Base-by-base conservation (phyloP, 2,329 filamentous ascomycete genomes). In the Penicillium sp. region DNA sequence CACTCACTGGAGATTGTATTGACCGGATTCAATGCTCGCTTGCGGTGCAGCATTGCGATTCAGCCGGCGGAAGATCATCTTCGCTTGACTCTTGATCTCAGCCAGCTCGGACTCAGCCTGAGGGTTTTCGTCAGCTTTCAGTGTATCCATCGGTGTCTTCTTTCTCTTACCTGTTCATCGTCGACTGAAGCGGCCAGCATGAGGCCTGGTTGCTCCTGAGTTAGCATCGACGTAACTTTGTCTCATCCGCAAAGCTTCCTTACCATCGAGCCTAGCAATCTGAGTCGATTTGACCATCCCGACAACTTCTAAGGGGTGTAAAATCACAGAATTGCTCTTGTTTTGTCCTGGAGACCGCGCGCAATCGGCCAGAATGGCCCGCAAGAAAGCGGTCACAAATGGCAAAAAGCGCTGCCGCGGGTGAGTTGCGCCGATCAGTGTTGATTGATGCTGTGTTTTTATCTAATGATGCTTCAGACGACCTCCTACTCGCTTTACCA, bases 171-270 rank as follows among this genome's bases (percentile, higher is more conserved):
- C 77, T 89, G 85, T 68, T 90, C 88, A 71, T 96, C 91, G 74
- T 97, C 94, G 65, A 96, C 90, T 2, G 92, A 96, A 54, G 93
- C 93, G 69, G 91, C 93, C 63, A 99, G 84, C 81, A 95, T 92
- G 61, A 97, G 84, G 81, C 93, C 92, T 96, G 53, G 51, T 60
- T 50, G 44, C 33, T 45, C 45, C 39, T 34, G 56, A 45, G 57
- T 71, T 56, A 70, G 67, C 60, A 52, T 53, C 28, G 38, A 28
- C 12, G 26, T 23, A 6, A 24, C 21, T 10, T 44, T 6, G 10
- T 31, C 15, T 31, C 15, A 45, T 45, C 12, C 24, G 47, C 31
- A 42, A 45, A 36, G 41, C 38, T 42, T 49, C 69, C 74, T 58
- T 71, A 94, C 91, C 93, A 76, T 97, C 94, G 47, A 97, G 83